These are phyloP conservation scores for Colletotrichum camelliae DNA, from an alignment of 2,329 filamentous ascomycete genomes.

Conservation along the genomic window DNA sequence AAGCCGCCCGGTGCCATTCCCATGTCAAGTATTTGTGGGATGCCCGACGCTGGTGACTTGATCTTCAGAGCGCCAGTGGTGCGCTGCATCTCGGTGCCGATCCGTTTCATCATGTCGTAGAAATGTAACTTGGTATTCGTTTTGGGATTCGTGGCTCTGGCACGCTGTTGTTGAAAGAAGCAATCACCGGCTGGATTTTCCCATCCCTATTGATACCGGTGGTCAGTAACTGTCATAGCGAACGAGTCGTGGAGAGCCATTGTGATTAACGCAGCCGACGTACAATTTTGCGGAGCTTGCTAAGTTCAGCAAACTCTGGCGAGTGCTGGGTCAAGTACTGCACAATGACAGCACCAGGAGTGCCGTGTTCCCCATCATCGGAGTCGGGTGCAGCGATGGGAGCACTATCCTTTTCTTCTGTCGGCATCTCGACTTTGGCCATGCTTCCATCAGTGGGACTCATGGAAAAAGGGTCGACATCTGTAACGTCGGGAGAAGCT, in stretches of 20 bases:
- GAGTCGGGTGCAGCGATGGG: background rate
- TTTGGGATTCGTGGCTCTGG: background rate
- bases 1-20: background rate
- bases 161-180: background rate
- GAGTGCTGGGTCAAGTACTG: background rate
- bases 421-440: background rate
- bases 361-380: background rate
- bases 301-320: background rate
- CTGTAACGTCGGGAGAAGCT: background rate
- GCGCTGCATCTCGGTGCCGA: background rate
- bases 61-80: background rate
- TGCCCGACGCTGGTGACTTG: background rate
- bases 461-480: background rate
- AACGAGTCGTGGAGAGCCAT: background rate
- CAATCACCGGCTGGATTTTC: background rate
- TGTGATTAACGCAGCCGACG: background rate
- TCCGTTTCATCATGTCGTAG: background rate
- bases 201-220: background rate
- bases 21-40: background rate
- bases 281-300: background rate
- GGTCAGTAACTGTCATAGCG: background rate
- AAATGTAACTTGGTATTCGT: background rate
- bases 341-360: background rate
- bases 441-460: fast-evolving
- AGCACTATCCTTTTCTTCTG: background rate